Percentiles rank a stretch among this genome's conserved stretches.
phyloP scores from a whole-genome alignment of 1,284 basidiomycete species.

The Pseudozyma sp. region DNA sequence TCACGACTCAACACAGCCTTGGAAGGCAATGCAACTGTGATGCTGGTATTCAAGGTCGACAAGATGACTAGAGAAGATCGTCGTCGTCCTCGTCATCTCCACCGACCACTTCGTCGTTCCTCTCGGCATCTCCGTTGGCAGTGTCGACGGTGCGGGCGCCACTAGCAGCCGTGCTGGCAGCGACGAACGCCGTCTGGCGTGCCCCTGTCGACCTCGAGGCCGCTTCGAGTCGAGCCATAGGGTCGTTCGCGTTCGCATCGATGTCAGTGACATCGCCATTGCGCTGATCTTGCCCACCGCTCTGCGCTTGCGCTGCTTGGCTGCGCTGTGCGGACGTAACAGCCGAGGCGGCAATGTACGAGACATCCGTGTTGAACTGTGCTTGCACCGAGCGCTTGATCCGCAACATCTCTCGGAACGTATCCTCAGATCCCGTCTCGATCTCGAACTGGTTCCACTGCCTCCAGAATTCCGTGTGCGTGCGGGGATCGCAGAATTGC shows the following conservation, averaged over 20 bases:
- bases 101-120: constrained; percentile 56
- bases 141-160: constrained; percentile 75
- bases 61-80: constrained; percentile 52
- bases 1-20: background rate
- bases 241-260: constrained; percentile 72
- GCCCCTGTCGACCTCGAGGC: constrained; percentile 11
- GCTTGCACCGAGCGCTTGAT: constrained; percentile 98
- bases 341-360: constrained; percentile 69
- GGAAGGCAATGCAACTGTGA: background rate
- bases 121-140: constrained; percentile 72
- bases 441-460: constrained; percentile 98
- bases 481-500: constrained; percentile 95
- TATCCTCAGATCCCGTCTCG: constrained; percentile 96
- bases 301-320: constrained; percentile 21
- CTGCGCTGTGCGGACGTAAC: constrained; percentile 29
- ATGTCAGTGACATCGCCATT: constrained; percentile 45
- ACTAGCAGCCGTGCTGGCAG: constrained; percentile 72
- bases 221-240: constrained; percentile 72
- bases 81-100: constrained; percentile 66
- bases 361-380: constrained; percentile 94
- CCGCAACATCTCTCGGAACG: constrained; percentile 96
- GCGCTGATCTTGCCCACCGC: constrained; percentile 30
- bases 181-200: constrained; percentile 42
- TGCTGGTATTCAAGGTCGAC: too few species aligned
- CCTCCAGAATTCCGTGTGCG: constrained; percentile 87